Evolutionary conservation across 805 yeast genomes (phyloP), one percentile per base, ranked within the genome.

Genomic region (Cyberlindnera sargentensis): DNA sequence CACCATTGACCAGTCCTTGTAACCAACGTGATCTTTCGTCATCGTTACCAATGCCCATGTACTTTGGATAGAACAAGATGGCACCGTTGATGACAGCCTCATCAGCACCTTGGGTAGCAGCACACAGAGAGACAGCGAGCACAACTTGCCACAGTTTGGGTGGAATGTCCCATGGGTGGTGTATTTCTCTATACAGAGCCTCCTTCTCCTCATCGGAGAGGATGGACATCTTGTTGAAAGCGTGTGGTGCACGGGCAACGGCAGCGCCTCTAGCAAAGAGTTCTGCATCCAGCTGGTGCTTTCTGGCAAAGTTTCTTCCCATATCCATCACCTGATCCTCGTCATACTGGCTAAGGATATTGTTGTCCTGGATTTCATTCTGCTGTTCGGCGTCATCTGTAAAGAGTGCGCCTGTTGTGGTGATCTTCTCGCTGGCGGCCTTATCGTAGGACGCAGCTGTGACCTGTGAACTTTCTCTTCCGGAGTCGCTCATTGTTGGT

Each of bases 51-150:
- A 83, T 67, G 3, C 80, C 81, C 57, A 82, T 70, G 24, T 66
- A 72, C 2, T 50, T 43, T 2, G 85, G 84, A 58, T 78, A 82
- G 56, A 75, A 77, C 41, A 82, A 61, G 42, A 75, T 69, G 6
- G 89, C 89, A 50, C 90, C 90, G 53, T 81, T 82, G 47, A 82
- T 76, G 24, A 83, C 87, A 5, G 85, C 68, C 60, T 83, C 87
- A 63, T 83, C 89, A 81, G 83, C 82, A 61, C 90, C 89, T 60
- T 82, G 88, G 34, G 82, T 83, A 23, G 84, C 84, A 23, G 89
- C 90, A 41, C 85, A 83, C 76, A 82, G 72, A 2, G 88, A 81
- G n/a, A 83, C 79, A 50, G 80, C 72, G 10, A 79, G 71, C 43
- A 82, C 76, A 44, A 82, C 75, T 46, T 67, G 76, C 47, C 74